Conservation (phyloP, 31 red algal species). For the Porphyra umbilicalis region DNA sequence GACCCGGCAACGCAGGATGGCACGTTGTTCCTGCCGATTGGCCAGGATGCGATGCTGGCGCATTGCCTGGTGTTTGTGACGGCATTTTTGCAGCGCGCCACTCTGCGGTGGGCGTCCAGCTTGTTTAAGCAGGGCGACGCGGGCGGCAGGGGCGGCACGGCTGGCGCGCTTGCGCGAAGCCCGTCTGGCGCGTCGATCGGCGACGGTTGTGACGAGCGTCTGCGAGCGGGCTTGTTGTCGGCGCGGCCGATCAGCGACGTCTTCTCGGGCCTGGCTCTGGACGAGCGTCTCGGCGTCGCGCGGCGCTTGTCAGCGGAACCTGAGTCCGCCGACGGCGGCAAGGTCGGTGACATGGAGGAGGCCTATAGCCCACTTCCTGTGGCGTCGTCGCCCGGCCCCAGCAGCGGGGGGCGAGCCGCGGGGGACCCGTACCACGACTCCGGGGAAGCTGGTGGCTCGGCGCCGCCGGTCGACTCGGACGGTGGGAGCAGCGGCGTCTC, state of each 20-base stretch:
- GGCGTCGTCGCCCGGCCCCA: too few relatives aligned
- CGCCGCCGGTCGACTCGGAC: too few relatives aligned
- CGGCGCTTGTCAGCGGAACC: too few relatives aligned
- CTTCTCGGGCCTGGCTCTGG: background rate
- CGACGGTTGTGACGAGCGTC: background rate
- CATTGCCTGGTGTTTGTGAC: conserved; percentile 37
- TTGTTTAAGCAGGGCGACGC: conserved; percentile 1
- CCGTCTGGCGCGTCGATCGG: background rate
- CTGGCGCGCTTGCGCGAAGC: background rate
- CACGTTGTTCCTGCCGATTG: conserved; percentile 2
- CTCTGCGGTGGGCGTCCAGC: conserved; percentile 16
- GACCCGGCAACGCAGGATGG: background rate
- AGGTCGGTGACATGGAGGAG: too few relatives aligned
- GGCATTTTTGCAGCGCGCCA: conserved; percentile 18
- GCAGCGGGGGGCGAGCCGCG: too few relatives aligned
- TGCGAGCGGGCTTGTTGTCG: background rate
- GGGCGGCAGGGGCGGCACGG: background rate
- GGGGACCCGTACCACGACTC: too few relatives aligned
- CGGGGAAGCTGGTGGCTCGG: too few relatives aligned
- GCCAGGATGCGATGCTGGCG: conserved; percentile 22
- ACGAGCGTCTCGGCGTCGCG: too few relatives aligned
- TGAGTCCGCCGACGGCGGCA: too few relatives aligned
- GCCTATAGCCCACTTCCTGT: too few relatives aligned
- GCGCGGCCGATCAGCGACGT: background rate
- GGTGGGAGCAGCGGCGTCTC: too few relatives aligned